phyloP scores from a whole-genome alignment of 148 eudicot genomes.

The Arctostaphylos glauca region DNA sequence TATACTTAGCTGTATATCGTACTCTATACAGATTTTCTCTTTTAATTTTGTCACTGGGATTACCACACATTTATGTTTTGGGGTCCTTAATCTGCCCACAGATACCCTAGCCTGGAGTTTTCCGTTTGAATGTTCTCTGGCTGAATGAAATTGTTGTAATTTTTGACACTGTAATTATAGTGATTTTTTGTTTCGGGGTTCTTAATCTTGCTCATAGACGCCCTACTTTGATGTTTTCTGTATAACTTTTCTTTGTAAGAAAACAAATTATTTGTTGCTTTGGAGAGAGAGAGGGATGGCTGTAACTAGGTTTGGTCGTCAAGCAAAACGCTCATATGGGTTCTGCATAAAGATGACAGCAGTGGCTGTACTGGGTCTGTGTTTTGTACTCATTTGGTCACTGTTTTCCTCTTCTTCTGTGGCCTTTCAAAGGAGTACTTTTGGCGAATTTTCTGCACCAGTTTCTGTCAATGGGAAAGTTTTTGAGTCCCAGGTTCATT shows the following conservation, averaged over 20 bases:
- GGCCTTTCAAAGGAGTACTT: slow-evolving; percentile 65
- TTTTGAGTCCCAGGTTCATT: slow-evolving; percentile 14
- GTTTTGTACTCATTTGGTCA: slow-evolving; percentile 81
- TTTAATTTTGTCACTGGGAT: background rate
- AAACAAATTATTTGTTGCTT: slow-evolving; percentile 9
- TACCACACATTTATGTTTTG: background rate
- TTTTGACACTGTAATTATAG: too few relatives aligned
- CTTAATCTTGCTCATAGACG: background rate
- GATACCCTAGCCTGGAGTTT: slow-evolving; percentile 14
- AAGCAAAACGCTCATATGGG: slow-evolving; percentile 68
- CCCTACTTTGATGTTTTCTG: slow-evolving; percentile 12
- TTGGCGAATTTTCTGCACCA: slow-evolving; percentile 61
- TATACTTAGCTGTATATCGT: background rate
- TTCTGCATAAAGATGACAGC: slow-evolving; percentile 64
- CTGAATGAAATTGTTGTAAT: too few relatives aligned
- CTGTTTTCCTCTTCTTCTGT: slow-evolving; percentile 68
- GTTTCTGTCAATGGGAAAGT: slow-evolving; percentile 30
- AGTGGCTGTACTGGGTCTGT: slow-evolving; percentile 69
- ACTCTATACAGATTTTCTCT: background rate
- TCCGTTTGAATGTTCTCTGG: background rate
- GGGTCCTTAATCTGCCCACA: background rate
- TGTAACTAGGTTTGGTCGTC: slow-evolving; percentile 52
- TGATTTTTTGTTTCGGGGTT: background rate
- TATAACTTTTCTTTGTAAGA: background rate
- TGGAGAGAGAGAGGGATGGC: slow-evolving; percentile 38